These are phyloP conservation scores for Catenaria anguillulae DNA, from an alignment of 371 early-diverging fungal species.

Conservation along the genomic window DNA sequence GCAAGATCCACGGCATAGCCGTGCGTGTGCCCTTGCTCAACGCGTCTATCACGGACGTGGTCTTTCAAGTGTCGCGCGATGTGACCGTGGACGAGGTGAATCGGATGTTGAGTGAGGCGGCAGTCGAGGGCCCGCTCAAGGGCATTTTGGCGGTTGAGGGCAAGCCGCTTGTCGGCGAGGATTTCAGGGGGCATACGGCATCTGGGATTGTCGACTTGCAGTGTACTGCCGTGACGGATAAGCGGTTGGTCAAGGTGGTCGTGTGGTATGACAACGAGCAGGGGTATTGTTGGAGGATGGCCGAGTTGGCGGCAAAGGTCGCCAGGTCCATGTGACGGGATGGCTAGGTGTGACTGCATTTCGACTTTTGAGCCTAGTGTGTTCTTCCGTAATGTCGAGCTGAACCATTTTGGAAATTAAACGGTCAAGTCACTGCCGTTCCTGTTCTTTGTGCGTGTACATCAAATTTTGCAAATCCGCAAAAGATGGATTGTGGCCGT, in stretches of 20 bases:
- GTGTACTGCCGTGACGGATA: conserved; percentile 21
- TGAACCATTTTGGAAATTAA: too few species aligned
- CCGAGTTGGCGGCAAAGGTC: background rate
- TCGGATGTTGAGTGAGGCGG: conserved; percentile 10
- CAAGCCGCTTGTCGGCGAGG: conserved; percentile 27
- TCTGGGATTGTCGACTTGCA: conserved; percentile 25
- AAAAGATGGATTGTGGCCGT: too few species aligned
- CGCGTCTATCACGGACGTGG: conserved; percentile 31
- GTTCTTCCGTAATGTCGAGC: too few species aligned
- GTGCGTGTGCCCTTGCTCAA: conserved; percentile 29
- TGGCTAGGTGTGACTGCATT: too few species aligned
- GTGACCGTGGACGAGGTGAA: conserved; percentile 13
- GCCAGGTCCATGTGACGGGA: background rate
- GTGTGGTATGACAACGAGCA: conserved; percentile 41
- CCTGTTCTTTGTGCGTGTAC: too few species aligned
- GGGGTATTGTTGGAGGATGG: conserved; percentile 21
- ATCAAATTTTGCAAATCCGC: too few species aligned
- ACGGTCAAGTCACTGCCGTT: too few species aligned
- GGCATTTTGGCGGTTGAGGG: conserved; percentile 23
- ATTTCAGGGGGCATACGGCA: conserved; percentile 21
- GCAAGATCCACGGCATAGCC: conserved; percentile 24
- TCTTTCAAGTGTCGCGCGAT: conserved; percentile 51
- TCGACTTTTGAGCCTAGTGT: too few species aligned
- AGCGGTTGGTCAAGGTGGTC: conserved; percentile 29
- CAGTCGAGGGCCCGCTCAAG: conserved; percentile 14